Conservation (phyloP, 140 eudicot genomes). For the Erigeron philadelphicus region DNA sequence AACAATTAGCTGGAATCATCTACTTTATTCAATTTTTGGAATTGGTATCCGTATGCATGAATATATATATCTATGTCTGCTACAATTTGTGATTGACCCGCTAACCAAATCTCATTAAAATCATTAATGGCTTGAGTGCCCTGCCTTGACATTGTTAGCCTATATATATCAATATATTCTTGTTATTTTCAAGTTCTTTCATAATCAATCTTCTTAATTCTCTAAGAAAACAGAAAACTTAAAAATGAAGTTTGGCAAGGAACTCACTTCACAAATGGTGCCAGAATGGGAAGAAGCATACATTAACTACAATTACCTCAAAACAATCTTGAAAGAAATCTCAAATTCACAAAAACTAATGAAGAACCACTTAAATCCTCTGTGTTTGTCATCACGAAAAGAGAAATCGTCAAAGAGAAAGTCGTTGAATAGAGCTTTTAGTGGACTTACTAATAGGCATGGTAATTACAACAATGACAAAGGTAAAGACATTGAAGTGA, state of each 20-base stretch:
- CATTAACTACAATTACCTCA: slow-evolving; percentile 42
- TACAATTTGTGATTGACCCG: too few species aligned
- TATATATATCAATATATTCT: too few species aligned
- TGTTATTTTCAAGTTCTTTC: too few species aligned
- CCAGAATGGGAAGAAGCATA: slow-evolving; percentile 65
- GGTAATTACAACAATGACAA: not conserved
- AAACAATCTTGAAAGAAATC: slow-evolving; percentile 39
- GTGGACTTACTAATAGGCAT: slow-evolving; percentile 40
- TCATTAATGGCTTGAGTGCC: too few species aligned
- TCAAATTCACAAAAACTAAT: slow-evolving; percentile 17
- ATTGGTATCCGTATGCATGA: not conserved
- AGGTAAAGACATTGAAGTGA: slow-evolving; percentile 34
- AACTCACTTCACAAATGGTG: slow-evolving; percentile 60
- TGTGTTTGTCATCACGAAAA: slow-evolving; percentile 15
- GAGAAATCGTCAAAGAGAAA: slow-evolving; percentile 11
- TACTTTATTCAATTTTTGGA: not conserved
- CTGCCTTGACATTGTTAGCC: too few species aligned
- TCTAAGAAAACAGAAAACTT: not conserved
- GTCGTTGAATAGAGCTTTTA: slow-evolving; percentile 45
- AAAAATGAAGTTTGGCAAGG: slow-evolving; percentile 66
- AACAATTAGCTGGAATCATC: too few species aligned
- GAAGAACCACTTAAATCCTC: slow-evolving; percentile 14
- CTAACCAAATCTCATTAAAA: too few species aligned
- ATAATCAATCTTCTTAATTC: too few species aligned
- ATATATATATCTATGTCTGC: not conserved